Evolutionary conservation across 2,329 filamentous ascomycete genomes (phyloP).

Genomic region (Diplodia scrobiculata): DNA sequence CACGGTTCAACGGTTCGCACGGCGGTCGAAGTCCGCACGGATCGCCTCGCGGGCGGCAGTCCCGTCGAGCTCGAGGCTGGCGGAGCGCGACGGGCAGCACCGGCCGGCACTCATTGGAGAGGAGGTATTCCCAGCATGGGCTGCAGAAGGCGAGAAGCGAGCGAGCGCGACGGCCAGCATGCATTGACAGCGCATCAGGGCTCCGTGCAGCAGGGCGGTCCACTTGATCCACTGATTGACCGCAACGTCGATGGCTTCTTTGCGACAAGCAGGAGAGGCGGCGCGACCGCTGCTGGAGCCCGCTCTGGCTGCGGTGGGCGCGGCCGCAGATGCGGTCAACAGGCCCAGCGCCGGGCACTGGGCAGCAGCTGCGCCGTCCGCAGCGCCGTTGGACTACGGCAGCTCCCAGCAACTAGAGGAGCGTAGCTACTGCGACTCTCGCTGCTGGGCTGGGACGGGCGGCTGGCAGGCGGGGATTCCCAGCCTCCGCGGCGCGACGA

Average conservation of each 20-base stretch:
- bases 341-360: slow-evolving; percentile 6
- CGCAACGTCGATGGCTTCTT: slow-evolving; percentile 18
- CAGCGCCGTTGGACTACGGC: slow-evolving; percentile 20
- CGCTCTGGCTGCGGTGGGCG: background rate
- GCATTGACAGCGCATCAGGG: slow-evolving; percentile 30
- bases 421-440: background rate
- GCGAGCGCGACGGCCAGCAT: slow-evolving; percentile 11
- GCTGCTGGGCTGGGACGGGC: background rate
- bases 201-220: slow-evolving; percentile 26
- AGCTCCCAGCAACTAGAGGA: background rate
- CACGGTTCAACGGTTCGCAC: slow-evolving; percentile 23
- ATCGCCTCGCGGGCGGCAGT: background rate
- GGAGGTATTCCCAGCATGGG: slow-evolving; percentile 17
- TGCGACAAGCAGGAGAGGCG: slow-evolving; percentile 6
- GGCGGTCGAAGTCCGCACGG: background rate
- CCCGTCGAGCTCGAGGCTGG: slow-evolving; percentile 17
- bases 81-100: slow-evolving; percentile 14
- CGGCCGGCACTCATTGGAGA: slow-evolving; percentile 17
- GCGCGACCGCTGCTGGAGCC: background rate
- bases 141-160: slow-evolving; percentile 28
- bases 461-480: background rate
- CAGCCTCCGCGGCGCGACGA: background rate
- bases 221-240: slow-evolving; percentile 28
- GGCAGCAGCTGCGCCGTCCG: slow-evolving; percentile 11
- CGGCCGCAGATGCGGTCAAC: slow-evolving; percentile 28